Evolutionary conservation across 164 flowering plant species (phyloP).

Genomic region (Santalum album): DNA sequence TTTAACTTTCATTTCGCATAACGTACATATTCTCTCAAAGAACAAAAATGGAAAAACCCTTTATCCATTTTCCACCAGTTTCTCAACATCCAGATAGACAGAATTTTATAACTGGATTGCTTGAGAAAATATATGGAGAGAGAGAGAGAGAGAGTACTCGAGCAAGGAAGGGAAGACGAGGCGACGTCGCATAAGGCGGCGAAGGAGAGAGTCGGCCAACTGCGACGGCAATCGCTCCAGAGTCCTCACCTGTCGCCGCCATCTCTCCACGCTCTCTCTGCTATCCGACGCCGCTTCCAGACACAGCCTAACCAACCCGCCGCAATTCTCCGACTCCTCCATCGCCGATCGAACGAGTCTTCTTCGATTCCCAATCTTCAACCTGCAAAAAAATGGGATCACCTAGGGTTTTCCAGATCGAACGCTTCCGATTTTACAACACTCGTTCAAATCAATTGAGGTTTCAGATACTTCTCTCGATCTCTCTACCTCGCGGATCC

Average conservation of each 20-base stretch:
- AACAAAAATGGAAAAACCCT: no score
- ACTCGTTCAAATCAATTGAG: no score
- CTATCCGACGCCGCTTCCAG: constrained; percentile 56
- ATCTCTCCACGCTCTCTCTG: constrained; percentile 48
- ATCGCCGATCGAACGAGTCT: not conserved
- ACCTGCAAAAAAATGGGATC: no score
- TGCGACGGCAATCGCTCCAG: constrained; percentile 71
- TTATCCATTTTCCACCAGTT: no score
- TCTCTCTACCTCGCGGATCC: no score
- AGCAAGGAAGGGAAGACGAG: constrained; percentile 79
- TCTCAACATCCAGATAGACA: no score
- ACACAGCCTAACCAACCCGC: constrained; percentile 47
- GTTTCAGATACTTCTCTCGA: no score
- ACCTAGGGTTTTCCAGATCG: not conserved
- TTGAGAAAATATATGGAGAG: not conserved
- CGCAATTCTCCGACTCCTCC: constrained; percentile 6
- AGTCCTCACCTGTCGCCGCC: constrained; percentile 79
- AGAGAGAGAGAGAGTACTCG: constrained; percentile 39
- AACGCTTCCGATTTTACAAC: not conserved
- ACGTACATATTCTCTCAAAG: no score
- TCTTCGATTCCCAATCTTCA: not conserved
- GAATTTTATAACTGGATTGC: no score
- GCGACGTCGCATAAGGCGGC: constrained; percentile 58
- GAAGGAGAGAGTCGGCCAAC: constrained; percentile 68
- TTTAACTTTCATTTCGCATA: no score